Evolutionary conservation across 257 asterid genomes (phyloP).

Genomic region (Rauvolfia tetraphylla): DNA sequence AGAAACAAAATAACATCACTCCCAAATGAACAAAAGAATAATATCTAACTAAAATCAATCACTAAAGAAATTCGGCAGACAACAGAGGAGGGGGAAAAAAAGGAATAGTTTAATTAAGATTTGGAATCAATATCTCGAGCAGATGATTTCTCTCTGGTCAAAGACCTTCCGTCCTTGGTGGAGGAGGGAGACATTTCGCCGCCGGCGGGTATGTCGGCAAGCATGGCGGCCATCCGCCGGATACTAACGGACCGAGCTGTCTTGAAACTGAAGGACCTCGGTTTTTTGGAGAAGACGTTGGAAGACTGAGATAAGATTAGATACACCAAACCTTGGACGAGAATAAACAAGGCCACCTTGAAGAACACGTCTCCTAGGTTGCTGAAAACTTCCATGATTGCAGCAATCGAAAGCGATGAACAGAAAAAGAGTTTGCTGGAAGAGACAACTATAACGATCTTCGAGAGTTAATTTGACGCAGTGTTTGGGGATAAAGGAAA

Average conservation of each 20-base stretch:
- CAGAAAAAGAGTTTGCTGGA: background rate
- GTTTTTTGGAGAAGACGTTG: constrained; percentile 50
- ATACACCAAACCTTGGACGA: constrained; percentile 66
- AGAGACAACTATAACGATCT: background rate
- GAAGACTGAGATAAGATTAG: constrained; percentile 62
- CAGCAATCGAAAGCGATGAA: background rate
- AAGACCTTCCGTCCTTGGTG: constrained; percentile 7
- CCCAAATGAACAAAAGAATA: background rate
- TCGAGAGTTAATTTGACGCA: background rate
- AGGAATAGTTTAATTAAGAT: background rate
- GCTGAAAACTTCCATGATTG: background rate
- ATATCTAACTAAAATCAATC: background rate
- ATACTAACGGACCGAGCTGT: constrained; percentile 54
- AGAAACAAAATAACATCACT: background rate
- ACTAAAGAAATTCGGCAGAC: background rate
- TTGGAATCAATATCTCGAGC: background rate
- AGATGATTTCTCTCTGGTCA: constrained; percentile 4
- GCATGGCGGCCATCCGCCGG: constrained; percentile 64
- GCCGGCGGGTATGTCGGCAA: constrained; percentile 60
- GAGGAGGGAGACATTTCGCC: constrained; percentile 47
- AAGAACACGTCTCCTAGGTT: constrained; percentile 24
- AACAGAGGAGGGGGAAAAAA: background rate
- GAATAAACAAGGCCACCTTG: constrained; percentile 49
- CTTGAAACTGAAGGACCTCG: constrained; percentile 55
- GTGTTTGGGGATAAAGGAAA: too few relatives aligned